These are phyloP conservation scores for Cladosporium sphaerospermum DNA, from an alignment of 2,329 filamentous ascomycete species.

Conservation along the genomic window DNA sequence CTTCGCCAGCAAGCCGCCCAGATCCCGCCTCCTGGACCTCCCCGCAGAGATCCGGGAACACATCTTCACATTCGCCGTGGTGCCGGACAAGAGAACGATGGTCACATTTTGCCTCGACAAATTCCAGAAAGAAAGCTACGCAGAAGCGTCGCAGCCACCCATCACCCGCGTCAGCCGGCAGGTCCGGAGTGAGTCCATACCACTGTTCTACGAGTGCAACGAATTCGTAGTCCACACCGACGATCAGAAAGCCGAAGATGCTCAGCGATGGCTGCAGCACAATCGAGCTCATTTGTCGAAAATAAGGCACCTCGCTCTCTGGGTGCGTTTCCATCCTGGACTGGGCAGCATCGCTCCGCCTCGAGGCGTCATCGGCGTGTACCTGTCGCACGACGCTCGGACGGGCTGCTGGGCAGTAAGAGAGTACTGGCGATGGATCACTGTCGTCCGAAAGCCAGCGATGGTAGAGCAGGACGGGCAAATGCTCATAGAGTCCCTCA, in stretches of 20 bases:
- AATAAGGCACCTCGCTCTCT: slow-evolving; percentile 20
- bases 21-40: slow-evolving; percentile 14
- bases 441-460: slow-evolving; percentile 21
- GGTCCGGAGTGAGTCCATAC: slow-evolving; percentile 23
- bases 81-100: slow-evolving; percentile 15
- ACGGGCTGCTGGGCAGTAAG: slow-evolving; percentile 16
- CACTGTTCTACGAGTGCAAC: slow-evolving; percentile 26
- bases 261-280: slow-evolving; percentile 21
- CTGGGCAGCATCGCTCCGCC: slow-evolving; percentile 12
- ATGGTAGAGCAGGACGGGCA: slow-evolving; percentile 19
- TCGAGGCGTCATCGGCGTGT: slow-evolving; percentile 20
- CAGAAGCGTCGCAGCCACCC: slow-evolving; percentile 22
- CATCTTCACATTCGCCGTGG: slow-evolving; percentile 23
- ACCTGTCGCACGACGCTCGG: slow-evolving; percentile 13
- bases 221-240: slow-evolving; percentile 28
- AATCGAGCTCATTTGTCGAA: slow-evolving; percentile 17
- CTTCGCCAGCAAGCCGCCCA: background rate
- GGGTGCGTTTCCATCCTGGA: slow-evolving; percentile 24
- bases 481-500: slow-evolving; percentile 18
- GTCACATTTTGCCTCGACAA: slow-evolving; percentile 27
- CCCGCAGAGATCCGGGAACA: slow-evolving; percentile 23
- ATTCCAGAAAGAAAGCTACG: slow-evolving; percentile 24
- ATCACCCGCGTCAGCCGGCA: slow-evolving; percentile 24
- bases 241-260: slow-evolving; percentile 22
- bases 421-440: slow-evolving; percentile 24